Base-by-base conservation (phyloP, 345 rosid species). In the Crucihimalaya himalaica region DNA sequence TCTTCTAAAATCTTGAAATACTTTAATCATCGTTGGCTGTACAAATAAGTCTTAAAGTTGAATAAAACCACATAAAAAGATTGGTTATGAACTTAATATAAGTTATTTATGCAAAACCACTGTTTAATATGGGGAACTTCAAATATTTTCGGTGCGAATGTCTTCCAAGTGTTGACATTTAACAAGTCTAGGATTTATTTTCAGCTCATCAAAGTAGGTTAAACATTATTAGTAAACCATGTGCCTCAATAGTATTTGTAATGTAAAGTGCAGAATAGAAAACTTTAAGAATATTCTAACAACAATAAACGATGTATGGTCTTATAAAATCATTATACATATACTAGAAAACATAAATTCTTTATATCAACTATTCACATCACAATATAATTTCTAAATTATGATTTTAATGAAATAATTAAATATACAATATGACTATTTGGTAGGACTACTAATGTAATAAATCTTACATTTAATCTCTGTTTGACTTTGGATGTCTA, bases 161-260 rank as follows among this genome's bases (percentile, higher is more conserved):
- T 29, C 6, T 72, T 63, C 34, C 12, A 32, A 45, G 46, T 73
- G 50, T 66, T 74, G 66, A 56, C 43, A 73, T 31, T 19, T 63
- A 16, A 46, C 47, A 74, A 47, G 28, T 45, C 27, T 66, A 15
- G 52, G 43, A 20, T 66, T 35, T 66, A 43, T 35, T 63, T 48
- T 73, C 15, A 37, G 60, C 52, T 37, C 42, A 57, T 37, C 42
- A 57, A 47, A 34, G 46, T 74, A 48, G 67, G 73, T 58, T 58
- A 57, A 74, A 28, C 60, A 51, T 66, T 37, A 57, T 47, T 56
- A 57, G 53, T 59, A 27, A 56, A 66, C 73, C 73, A 74, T 66
- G 72, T 67, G 73, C 37, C 13, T 15, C 27, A 35, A 27, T 71
- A 19, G 32, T 47, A 66, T 73, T 73, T 56, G 66, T 56, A 65